Evolutionary conservation across 768 basidiomycete species (phyloP), one percentile per base, ranked within the genome.

Genomic region (Termitomyces sp.): DNA sequence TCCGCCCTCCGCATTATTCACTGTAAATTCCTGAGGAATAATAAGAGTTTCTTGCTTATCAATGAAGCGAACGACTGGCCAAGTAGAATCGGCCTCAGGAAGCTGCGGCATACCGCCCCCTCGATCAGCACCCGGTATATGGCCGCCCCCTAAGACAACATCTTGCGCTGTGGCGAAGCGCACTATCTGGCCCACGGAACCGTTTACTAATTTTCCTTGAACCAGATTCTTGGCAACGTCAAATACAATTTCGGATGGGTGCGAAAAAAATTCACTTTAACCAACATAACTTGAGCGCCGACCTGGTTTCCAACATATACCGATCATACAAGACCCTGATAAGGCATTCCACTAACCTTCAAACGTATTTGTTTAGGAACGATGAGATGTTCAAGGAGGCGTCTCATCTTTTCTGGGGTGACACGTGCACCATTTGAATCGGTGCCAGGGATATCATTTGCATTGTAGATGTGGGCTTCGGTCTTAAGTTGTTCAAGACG

Each of bases 241-340:
- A 12, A 58, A 42, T 39, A 25, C 30, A 11, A 25, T 40, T 7
- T 40, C 5, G 49, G 12, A 10, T 37, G 8, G 14, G 1, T n/a
- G 7, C 3, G n/a, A 6, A 27, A 47, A 19, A 17, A n/a, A 46
- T 46, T 8, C 56, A 83, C 87, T 76, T 88, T 88, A 61, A 88
- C 77, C 2, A 89, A 67, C 90, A 92, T 92, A 4, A 96, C 94
- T 67, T 96, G 94, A 3, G 91, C 89, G 12, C 86, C 87, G 51
- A 86, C 74, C 81, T 91, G 16, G 12, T 41, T 27, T 11, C 23
- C 6, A 17, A 41, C 46, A n/a, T 34, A 49, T 44, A 21, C 28
- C 4, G 32, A 23, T 45, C 37, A 54, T 12, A 54, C 23, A 21
- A 58, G 63, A 2, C 25, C 45, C 56, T 48, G 30, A 21, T 45